Conservation (phyloP, 2,329 filamentous ascomycete species). For the Exophiala oligosperma region DNA sequence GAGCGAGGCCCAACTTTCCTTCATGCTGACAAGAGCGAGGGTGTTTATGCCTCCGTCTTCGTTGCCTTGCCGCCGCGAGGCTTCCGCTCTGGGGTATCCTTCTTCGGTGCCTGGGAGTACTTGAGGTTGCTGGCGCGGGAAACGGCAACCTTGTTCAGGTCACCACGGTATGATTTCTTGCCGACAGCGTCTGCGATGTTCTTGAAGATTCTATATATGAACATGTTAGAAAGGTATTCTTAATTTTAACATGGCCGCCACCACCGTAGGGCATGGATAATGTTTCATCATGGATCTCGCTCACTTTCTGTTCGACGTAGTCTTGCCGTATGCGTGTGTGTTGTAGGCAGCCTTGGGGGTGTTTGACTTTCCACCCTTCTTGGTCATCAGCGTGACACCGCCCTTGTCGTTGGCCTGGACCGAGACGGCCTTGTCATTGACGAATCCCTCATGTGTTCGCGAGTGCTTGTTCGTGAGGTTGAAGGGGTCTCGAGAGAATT, state of each 20-base stretch:
- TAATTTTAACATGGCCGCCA: no score
- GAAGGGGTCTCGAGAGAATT: conserved; percentile 91
- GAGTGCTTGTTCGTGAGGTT: conserved; percentile 91
- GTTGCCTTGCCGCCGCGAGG: conserved; percentile 74
- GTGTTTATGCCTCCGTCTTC: conserved; percentile 55
- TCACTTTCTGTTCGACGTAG: conserved; percentile 78
- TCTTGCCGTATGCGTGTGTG: conserved; percentile 68
- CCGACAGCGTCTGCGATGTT: conserved; percentile 78
- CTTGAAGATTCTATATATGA: conserved; percentile 74
- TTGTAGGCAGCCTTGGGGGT: conserved; percentile 69
- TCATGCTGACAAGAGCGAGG: background rate
- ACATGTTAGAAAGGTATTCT: no score
- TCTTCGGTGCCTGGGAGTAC: conserved; percentile 74
- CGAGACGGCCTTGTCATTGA: conserved; percentile 92
- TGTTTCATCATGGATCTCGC: conserved; percentile 31
- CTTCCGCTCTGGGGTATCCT: conserved; percentile 73
- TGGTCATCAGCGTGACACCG: conserved; percentile 77
- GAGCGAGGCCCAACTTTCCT: background rate
- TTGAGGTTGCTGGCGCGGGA: conserved; percentile 84
- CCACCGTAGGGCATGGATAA: background rate
- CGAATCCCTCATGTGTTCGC: conserved; percentile 91
- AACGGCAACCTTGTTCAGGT: conserved; percentile 76
- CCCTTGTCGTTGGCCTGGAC: conserved; percentile 71
- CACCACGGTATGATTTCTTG: conserved; percentile 81
- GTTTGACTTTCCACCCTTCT: conserved; percentile 71